Conservation (phyloP, 192 early-diverging fungal species). For the Linderina pennispora region DNA sequence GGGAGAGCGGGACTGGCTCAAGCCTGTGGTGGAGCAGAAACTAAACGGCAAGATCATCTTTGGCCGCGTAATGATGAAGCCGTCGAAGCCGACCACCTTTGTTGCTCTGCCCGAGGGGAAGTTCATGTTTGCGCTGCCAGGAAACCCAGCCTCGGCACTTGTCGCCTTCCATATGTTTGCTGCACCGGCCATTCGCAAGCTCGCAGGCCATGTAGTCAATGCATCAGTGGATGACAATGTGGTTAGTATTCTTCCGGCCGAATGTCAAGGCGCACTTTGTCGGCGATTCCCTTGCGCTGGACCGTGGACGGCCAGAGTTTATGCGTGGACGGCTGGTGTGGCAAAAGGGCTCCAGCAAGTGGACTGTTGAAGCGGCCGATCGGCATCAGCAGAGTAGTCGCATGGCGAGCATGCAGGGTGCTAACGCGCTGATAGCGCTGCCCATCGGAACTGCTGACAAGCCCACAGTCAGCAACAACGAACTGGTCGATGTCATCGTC, state of each 20-base stretch:
- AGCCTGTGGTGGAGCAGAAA: constrained; percentile 74
- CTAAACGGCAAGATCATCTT: constrained; percentile 79
- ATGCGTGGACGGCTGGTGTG: constrained; percentile 22
- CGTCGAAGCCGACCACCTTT: constrained; percentile 95
- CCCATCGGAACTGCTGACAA: constrained; percentile 46
- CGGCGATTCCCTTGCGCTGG: constrained; percentile 48
- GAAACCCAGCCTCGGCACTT: constrained; percentile 89
- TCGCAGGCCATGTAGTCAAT: constrained; percentile 56
- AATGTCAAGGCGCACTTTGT: constrained; percentile 68
- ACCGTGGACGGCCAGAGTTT: constrained; percentile 30
- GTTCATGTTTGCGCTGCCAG: constrained; percentile 84
- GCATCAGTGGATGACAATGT: no score
- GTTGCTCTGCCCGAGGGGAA: constrained; percentile 57
- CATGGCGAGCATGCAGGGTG: constrained; percentile 65
- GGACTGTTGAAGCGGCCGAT: constrained; percentile 52
- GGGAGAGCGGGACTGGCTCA: constrained; percentile 92
- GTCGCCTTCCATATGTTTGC: constrained; percentile 91
- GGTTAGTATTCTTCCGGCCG: no score
- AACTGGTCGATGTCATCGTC: constrained; percentile 16
- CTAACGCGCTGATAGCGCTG: constrained; percentile 75
- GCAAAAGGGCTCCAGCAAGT: constrained; percentile 5
- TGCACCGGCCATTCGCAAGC: constrained; percentile 72
- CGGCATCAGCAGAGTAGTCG: constrained; percentile 75
- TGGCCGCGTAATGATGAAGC: constrained; percentile 89
- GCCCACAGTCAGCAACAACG: constrained; percentile 5